These are phyloP conservation scores for Fraxinus platypoda DNA, from an alignment of 305 asterid genomes.

Conservation along the genomic window DNA sequence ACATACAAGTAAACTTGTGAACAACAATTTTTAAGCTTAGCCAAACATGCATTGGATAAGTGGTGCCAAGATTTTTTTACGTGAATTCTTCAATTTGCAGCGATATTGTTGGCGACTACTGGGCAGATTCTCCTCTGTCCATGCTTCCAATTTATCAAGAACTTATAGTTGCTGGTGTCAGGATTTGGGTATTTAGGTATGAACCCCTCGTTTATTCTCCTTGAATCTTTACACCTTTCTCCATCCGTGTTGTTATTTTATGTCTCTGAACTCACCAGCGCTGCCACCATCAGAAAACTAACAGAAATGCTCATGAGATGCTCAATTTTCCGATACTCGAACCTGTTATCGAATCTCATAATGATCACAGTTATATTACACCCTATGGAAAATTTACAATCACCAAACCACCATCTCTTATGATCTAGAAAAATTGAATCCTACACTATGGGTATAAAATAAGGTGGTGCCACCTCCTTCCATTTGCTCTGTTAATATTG, in stretches of 20 bases:
- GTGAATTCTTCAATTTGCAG: constrained; percentile 39
- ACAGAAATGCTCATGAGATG: background rate
- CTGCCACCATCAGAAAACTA: background rate
- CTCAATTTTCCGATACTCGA: background rate
- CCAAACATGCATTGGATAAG: background rate
- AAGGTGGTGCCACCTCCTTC: background rate
- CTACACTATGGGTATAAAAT: background rate
- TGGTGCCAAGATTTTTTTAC: background rate
- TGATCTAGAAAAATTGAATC: background rate
- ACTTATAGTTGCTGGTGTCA: constrained; percentile 70
- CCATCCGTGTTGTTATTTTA: background rate
- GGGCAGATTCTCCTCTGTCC: constrained; percentile 90
- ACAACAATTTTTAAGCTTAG: background rate
- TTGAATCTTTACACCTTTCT: background rate
- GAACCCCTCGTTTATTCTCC: constrained; percentile 3
- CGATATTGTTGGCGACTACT: constrained; percentile 65
- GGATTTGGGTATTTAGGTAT: constrained; percentile 97
- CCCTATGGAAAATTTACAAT: background rate
- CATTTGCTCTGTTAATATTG: background rate
- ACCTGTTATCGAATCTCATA: background rate
- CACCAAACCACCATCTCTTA: background rate
- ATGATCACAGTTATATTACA: background rate
- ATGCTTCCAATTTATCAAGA: constrained; percentile 91
- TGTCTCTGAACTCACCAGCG: background rate
- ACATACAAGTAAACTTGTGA: background rate